phyloP scores from a whole-genome alignment of 257 asterid genomes.

The Euphrasia confusa region DNA sequence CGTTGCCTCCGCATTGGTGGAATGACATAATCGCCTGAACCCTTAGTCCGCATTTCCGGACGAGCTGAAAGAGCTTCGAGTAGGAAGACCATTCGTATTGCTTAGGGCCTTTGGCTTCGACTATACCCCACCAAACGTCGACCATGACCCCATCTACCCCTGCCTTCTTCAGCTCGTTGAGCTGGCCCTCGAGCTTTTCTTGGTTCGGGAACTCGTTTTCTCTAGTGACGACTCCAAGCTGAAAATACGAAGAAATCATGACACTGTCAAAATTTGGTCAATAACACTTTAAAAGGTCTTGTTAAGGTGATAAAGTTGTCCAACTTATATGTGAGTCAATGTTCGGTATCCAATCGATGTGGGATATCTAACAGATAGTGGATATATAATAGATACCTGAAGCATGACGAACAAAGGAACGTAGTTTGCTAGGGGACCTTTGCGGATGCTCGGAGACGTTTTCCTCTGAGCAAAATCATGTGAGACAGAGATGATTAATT shows the following conservation, averaged over 20 bases:
- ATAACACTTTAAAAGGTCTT: too few species aligned
- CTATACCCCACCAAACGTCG: constrained; percentile 91
- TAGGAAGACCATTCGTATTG: constrained; percentile 71
- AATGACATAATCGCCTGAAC: constrained; percentile 83
- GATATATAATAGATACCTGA: constrained; percentile 31
- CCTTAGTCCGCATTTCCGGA: constrained; percentile 46
- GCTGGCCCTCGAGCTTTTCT: constrained; percentile 52
- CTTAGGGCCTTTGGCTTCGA: constrained; percentile 56
- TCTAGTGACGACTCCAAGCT: constrained; percentile 46
- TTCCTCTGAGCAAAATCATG: constrained; percentile 25
- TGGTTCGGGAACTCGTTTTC: constrained; percentile 46
- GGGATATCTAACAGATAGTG: background rate
- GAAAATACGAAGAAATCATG: too few species aligned
- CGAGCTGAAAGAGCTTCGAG: constrained; percentile 48
- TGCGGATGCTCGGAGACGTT: constrained; percentile 19
- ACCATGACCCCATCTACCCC: constrained; percentile 89
- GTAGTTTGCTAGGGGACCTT: constrained; percentile 38
- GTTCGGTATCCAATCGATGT: background rate
- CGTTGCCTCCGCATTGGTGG: constrained; percentile 86
- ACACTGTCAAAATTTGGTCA: too few species aligned
- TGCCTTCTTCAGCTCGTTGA: constrained; percentile 44
- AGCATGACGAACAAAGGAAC: constrained; percentile 78
- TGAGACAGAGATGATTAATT: too few species aligned
- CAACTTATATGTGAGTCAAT: too few species aligned
- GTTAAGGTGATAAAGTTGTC: too few species aligned